phyloP scores from a whole-genome alignment of 805 yeast genomes.

The Candida nonsorbophila region DNA sequence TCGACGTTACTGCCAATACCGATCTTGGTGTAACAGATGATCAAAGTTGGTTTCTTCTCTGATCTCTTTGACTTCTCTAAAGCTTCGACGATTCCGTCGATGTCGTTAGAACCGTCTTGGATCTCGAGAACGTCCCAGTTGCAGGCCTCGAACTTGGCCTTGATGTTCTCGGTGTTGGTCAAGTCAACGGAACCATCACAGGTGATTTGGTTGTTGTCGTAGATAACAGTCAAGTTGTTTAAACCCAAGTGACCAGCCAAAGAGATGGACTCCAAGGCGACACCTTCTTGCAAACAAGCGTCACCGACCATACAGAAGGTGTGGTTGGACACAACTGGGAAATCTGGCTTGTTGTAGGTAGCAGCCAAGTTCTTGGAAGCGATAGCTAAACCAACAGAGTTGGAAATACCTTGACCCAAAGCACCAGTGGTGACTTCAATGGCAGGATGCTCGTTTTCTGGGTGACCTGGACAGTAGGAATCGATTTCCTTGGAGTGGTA shows the following conservation, averaged over 20 bases:
- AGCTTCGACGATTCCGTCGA: slow-evolving; percentile 25
- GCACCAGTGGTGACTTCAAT: slow-evolving; percentile 37
- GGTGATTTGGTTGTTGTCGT: slow-evolving; percentile 32
- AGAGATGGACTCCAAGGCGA: slow-evolving; percentile 32
- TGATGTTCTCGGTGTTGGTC: slow-evolving; percentile 26
- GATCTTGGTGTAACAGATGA: slow-evolving; percentile 27
- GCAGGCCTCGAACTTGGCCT: slow-evolving; percentile 25
- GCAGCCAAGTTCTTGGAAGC: slow-evolving; percentile 30
- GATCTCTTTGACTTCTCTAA: slow-evolving; percentile 22
- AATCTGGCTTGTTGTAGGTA: slow-evolving; percentile 27
- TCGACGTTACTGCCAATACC: slow-evolving; percentile 25
- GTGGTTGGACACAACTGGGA: slow-evolving; percentile 19
- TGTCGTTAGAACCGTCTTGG: slow-evolving; percentile 22
- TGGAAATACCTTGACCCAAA: slow-evolving; percentile 39
- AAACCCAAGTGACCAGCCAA: slow-evolving; percentile 33
- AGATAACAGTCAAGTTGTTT: slow-evolving; percentile 28
- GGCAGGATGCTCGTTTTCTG: slow-evolving; percentile 33
- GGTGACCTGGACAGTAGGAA: slow-evolving; percentile 33
- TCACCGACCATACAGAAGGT: slow-evolving; percentile 33
- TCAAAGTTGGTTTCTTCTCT: slow-evolving; percentile 27
- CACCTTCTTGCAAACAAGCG: slow-evolving; percentile 39
- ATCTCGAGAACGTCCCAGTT: slow-evolving; percentile 33
- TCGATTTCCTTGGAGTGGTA: slow-evolving; percentile 22
- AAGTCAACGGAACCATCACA: slow-evolving; percentile 33
- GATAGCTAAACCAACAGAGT: slow-evolving; percentile 35